Conservation (phyloP, 257 asterid species). For the Solanum arcanum region DNA sequence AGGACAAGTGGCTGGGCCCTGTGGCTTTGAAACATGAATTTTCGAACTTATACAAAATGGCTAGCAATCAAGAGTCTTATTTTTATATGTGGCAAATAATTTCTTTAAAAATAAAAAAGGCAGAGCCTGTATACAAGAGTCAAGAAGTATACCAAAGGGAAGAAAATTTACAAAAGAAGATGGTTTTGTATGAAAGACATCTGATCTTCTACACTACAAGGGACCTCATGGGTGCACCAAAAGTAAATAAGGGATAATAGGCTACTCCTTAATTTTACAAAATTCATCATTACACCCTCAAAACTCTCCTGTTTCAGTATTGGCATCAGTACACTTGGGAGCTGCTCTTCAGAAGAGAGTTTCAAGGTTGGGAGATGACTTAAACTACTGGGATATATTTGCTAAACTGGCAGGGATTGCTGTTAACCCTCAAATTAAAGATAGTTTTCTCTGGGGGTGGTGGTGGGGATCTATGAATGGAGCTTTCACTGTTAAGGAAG, state of each 20-base stretch:
- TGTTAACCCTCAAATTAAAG: neutral
- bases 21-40: neutral
- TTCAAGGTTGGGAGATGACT: neutral
- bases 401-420: neutral
- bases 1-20: neutral
- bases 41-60: neutral
- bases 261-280: neutral
- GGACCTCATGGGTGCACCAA: neutral
- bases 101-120: neutral
- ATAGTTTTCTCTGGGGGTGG: neutral
- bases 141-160: neutral
- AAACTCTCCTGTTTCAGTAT: neutral
- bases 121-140: neutral
- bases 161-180: neutral
- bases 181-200: neutral
- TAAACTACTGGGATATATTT: neutral
- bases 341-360: neutral
- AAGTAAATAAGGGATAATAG: neutral
- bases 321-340: neutral
- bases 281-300: neutral
- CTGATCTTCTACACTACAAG: neutral
- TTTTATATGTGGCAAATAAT: neutral
- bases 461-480: neutral
- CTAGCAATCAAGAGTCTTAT: neutral
- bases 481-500: neutral